Evolutionary conservation across 2,329 filamentous ascomycete genomes (phyloP).

Genomic region (Chrysosporium keratinophilum): DNA sequence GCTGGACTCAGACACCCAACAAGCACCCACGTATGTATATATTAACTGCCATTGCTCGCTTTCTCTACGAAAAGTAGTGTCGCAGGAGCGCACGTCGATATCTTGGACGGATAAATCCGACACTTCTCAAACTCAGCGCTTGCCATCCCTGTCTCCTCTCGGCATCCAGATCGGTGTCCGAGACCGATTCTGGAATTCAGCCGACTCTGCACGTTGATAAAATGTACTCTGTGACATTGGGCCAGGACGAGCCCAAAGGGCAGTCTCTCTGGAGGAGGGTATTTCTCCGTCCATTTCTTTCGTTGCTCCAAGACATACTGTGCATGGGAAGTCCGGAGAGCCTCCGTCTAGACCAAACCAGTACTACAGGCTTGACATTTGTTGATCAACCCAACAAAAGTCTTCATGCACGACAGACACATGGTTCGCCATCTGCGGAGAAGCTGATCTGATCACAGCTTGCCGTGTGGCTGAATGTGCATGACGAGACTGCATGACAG

Average conservation of each 20-base stretch:
- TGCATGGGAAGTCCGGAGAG: not conserved
- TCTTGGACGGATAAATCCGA: conserved; percentile 1
- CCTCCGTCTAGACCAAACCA: not conserved
- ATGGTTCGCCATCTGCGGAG: not conserved
- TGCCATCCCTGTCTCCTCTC: too few relatives aligned
- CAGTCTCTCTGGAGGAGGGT: not conserved
- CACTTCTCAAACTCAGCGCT: not conserved
- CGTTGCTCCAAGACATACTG: conserved; percentile 1
- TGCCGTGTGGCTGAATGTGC: not conserved
- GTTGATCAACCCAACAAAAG: not conserved
- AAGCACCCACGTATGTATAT: too few relatives aligned
- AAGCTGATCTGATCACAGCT: not conserved
- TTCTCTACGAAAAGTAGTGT: not conserved
- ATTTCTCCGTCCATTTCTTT: not conserved
- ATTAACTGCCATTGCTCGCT: too few relatives aligned
- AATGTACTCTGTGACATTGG: not conserved
- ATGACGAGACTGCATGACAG: conserved; percentile 1
- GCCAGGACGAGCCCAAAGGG: not conserved
- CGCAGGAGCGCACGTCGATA: not conserved
- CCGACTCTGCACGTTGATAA: not conserved
- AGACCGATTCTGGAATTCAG: too few relatives aligned
- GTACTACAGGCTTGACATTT: conserved; percentile 1
- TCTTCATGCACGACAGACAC: not conserved
- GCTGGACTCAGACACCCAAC: too few relatives aligned
- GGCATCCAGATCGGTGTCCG: too few relatives aligned